These are phyloP conservation scores for Draba incana DNA, from an alignment of 345 rosid genomes.

Conservation along the genomic window DNA sequence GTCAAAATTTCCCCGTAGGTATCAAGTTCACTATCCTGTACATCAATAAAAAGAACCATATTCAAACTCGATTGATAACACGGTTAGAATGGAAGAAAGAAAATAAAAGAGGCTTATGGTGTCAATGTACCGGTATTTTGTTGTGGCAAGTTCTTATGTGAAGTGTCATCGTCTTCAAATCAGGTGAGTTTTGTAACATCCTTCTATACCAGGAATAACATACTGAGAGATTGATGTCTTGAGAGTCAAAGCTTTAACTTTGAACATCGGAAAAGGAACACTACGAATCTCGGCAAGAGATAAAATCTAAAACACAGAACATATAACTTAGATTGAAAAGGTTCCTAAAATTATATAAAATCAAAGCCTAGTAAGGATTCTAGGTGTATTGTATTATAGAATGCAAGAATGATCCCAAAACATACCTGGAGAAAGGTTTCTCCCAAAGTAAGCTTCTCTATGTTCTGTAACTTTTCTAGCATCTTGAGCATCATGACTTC, in stretches of 20 bases:
- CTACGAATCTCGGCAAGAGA: background rate
- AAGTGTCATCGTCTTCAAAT: background rate
- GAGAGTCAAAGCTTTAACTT: background rate
- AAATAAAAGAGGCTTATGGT: background rate
- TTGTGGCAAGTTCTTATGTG: background rate
- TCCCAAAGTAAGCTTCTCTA: background rate
- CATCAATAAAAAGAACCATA: background rate
- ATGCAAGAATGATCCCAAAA: no score
- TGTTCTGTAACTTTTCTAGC: background rate
- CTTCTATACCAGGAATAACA: background rate
- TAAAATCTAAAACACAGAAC: background rate
- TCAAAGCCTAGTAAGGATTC: background rate
- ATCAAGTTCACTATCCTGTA: background rate
- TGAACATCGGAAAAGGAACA: background rate
- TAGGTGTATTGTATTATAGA: no score
- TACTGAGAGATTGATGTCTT: background rate
- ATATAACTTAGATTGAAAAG: background rate
- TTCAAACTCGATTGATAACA: background rate
- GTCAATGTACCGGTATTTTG: no score
- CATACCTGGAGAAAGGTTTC: background rate
- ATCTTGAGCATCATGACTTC: background rate
- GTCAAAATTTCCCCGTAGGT: no score
- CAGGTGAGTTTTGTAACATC: background rate
- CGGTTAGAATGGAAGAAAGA: background rate
- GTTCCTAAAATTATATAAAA: no score